These are phyloP conservation scores for Lodderomyces theae DNA, from an alignment of 1,139 yeast species.

Conservation along the genomic window DNA sequence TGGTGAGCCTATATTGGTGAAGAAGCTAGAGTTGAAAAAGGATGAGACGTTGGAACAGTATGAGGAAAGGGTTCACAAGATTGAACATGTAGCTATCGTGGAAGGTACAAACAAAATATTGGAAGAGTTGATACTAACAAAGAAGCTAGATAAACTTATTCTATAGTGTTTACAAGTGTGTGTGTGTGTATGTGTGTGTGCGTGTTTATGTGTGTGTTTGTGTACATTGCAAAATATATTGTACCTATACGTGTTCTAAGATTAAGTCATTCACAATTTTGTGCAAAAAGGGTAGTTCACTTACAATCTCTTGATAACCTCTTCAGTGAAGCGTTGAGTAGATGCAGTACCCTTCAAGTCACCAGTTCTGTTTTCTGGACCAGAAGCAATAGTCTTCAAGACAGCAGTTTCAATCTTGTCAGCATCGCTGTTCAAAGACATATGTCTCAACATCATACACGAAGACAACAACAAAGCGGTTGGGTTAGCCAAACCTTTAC, in stretches of 20 bases:
- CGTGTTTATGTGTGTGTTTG: too few relatives aligned
- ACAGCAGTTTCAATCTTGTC: constrained; percentile 86
- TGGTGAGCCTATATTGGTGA: constrained; percentile 85
- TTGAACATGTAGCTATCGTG: constrained; percentile 88
- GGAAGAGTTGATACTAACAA: constrained; percentile 25
- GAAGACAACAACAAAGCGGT: constrained; percentile 94
- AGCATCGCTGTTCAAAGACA: constrained; percentile 82
- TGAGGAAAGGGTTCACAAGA: constrained; percentile 76
- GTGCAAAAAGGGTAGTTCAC: too few relatives aligned
- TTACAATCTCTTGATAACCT: constrained; percentile 48
- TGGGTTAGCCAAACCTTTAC: constrained; percentile 98
- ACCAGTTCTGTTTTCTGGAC: constrained; percentile 89
- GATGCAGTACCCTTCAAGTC: constrained; percentile 93
- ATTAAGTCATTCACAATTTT: too few relatives aligned
- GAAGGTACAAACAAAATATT: constrained; percentile 77
- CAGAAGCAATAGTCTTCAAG: constrained; percentile 88
- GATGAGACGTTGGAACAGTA: constrained; percentile 77
- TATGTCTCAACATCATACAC: constrained; percentile 98
- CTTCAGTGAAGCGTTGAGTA: constrained; percentile 84
- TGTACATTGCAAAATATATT: constrained; percentile 3
- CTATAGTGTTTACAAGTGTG: constrained; percentile 5
- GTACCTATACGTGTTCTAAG: neutral
- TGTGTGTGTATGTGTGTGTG: too few relatives aligned
- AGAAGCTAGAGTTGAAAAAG: constrained; percentile 65
- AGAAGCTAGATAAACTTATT: constrained; percentile 5